A percentile compares a stretch with the other conserved stretches of the same genome.
phyloP scores from a whole-genome alignment of 345 rosid species.

The Carallia brachiata region DNA sequence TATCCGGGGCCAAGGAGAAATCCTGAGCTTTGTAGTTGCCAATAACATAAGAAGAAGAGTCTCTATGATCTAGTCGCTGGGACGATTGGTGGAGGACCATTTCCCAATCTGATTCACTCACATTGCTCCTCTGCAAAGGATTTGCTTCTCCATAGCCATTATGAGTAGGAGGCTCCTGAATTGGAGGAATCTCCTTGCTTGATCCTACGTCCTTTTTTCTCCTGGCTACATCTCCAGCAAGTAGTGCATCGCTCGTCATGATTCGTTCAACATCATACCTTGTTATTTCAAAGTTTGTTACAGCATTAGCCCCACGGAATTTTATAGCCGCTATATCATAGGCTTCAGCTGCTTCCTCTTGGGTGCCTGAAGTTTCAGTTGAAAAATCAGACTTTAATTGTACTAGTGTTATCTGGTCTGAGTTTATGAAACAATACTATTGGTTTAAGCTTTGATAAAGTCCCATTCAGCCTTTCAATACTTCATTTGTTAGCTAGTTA shows the following conservation, averaged over 20 bases:
- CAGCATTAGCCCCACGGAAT: slow-evolving; percentile 87
- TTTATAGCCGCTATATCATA: slow-evolving; percentile 92
- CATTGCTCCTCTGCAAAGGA: slow-evolving; percentile 21
- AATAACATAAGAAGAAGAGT: background rate
- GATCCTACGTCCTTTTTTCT: slow-evolving; percentile 48
- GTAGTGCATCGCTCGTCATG: slow-evolving; percentile 78
- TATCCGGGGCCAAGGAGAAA: slow-evolving; percentile 34
- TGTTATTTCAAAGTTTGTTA: slow-evolving; percentile 82
- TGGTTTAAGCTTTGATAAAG: no score
- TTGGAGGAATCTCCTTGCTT: slow-evolving; percentile 6
- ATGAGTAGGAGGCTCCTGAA: slow-evolving; percentile 21
- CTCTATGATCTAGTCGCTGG: slow-evolving; percentile 36
- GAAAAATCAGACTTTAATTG: background rate
- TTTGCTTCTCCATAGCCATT: slow-evolving; percentile 22
- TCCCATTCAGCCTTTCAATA: background rate
- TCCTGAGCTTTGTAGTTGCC: slow-evolving; percentile 30
- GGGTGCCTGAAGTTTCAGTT: slow-evolving; percentile 58
- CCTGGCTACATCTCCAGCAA: slow-evolving; percentile 71
- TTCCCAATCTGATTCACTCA: slow-evolving; percentile 38
- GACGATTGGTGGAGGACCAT: slow-evolving; percentile 36
- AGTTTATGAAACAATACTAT: no score
- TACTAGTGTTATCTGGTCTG: no score
- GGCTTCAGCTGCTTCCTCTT: slow-evolving; percentile 98
- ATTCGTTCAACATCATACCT: slow-evolving; percentile 82
- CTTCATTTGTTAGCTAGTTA: background rate